Evolutionary conservation across 768 basidiomycete species (phyloP).

Genomic region (Kwoniella heveanensis): DNA sequence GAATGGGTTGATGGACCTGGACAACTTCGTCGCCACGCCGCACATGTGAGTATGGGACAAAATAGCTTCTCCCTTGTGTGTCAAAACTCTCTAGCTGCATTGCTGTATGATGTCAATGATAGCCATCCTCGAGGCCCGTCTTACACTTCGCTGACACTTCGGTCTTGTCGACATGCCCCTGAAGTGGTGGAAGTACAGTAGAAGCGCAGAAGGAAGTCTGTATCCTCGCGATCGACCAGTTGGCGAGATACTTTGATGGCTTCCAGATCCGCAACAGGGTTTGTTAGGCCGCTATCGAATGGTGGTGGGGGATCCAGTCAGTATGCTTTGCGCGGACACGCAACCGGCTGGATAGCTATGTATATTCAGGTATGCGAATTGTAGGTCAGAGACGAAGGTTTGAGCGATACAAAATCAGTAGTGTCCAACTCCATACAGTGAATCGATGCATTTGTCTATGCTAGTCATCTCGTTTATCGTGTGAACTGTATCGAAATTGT

Average conservation of each 20-base stretch:
- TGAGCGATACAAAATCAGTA: too few species aligned
- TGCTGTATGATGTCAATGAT: too few species aligned
- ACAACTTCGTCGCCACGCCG: conserved; percentile 34
- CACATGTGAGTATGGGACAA: conserved; percentile 38
- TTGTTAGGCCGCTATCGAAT: conserved; percentile 25
- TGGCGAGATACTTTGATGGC: conserved; percentile 32
- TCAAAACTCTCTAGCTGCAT: too few species aligned
- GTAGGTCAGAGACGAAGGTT: too few species aligned
- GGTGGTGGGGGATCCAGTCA: too few species aligned
- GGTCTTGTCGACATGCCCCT: neutral
- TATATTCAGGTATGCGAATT: too few species aligned
- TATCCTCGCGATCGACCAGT: conserved; percentile 35
- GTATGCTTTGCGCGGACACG: too few species aligned
- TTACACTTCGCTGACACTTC: too few species aligned
- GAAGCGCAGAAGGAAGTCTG: conserved; percentile 39
- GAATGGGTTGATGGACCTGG: conserved; percentile 30
- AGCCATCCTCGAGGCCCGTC: too few species aligned
- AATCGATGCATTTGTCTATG: neutral
- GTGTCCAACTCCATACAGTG: neutral
- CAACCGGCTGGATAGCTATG: too few species aligned
- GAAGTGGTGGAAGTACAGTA: conserved; percentile 38
- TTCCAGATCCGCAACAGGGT: conserved; percentile 32
- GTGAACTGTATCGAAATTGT: conserved; percentile 27
- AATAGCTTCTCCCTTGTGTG: too few species aligned
- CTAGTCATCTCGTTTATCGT: conserved; percentile 22